Percentiles rank a stretch among this genome's conserved stretches.
Conservation (phyloP, 2,329 filamentous ascomycete genomes). For the Colletotrichum cereale region DNA sequence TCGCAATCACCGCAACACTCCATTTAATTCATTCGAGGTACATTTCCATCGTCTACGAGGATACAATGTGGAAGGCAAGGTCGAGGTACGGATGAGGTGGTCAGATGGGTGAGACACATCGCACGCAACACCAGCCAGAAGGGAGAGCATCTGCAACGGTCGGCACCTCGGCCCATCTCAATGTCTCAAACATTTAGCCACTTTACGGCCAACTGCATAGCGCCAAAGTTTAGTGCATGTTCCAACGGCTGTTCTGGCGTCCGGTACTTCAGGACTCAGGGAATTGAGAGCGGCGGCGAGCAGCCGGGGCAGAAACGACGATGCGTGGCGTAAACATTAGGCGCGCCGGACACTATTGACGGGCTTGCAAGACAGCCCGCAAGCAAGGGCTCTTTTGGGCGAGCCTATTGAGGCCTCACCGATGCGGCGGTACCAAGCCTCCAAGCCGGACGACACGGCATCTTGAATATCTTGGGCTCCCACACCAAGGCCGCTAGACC, state of each 20-base stretch:
- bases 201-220: not conserved
- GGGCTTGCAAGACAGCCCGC: not conserved
- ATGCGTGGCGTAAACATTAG: not conserved
- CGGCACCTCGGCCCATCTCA: not conserved
- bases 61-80: not conserved
- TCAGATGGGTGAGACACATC: not conserved
- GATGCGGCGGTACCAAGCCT: conserved; percentile 15
- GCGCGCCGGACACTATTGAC: not conserved
- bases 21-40: too few relatives aligned
- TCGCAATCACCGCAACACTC: conserved; percentile 18
- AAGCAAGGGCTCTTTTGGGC: not conserved
- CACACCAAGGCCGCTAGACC: not conserved
- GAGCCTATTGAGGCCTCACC: conserved; percentile 3
- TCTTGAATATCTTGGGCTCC: conserved; percentile 12
- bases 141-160: conserved; percentile 1
- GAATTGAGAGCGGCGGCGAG: not conserved
- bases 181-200: conserved; percentile 10
- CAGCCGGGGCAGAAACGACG: not conserved
- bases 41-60: not conserved
- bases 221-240: not conserved
- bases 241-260: not conserved
- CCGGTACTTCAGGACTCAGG: not conserved
- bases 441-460: conserved; percentile 26
- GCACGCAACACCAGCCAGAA: not conserved
- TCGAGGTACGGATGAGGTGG: not conserved